Percentiles rank a stretch among this genome's conserved stretches.
phyloP scores from a whole-genome alignment of 306 rosid genomes.

The Cicer chorassanicum region DNA sequence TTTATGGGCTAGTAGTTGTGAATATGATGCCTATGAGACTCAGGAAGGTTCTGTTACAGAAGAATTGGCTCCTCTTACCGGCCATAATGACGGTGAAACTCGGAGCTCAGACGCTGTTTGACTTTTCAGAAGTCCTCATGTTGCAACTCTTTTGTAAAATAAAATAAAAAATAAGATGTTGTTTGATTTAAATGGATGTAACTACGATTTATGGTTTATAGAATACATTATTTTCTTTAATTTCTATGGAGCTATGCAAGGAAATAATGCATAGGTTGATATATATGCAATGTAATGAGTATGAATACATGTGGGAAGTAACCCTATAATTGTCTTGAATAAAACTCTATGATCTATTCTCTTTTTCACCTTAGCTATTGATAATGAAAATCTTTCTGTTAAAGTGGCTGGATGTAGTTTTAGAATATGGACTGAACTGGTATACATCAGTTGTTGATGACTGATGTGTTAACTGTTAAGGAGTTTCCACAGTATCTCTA shows the following conservation, averaged over 20 bases:
- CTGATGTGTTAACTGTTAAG: too few species aligned
- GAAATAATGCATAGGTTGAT: background rate
- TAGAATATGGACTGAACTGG: too few species aligned
- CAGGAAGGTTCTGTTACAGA: conserved; percentile 44
- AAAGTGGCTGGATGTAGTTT: too few species aligned
- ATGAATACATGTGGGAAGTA: conserved; percentile 4
- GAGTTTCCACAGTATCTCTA: too few species aligned
- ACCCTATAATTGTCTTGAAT: background rate
- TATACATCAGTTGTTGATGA: too few species aligned
- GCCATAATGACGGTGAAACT: background rate
- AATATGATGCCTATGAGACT: conserved; percentile 42
- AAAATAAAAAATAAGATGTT: background rate
- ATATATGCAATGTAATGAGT: background rate
- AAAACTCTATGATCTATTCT: too few species aligned
- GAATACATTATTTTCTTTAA: background rate
- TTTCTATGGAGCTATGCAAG: background rate
- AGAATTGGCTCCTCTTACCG: conserved; percentile 50
- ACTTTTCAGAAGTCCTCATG: background rate
- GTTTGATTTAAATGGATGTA: background rate
- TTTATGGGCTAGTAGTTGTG: conserved; percentile 49
- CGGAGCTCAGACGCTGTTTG: conserved; percentile 43
- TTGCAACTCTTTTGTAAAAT: background rate
- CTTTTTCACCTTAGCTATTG: too few species aligned
- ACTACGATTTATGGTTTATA: background rate
- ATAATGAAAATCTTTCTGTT: too few species aligned